Evolutionary conservation across 1,139 yeast species (phyloP).

Genomic region (Taphrina flavorubra): DNA sequence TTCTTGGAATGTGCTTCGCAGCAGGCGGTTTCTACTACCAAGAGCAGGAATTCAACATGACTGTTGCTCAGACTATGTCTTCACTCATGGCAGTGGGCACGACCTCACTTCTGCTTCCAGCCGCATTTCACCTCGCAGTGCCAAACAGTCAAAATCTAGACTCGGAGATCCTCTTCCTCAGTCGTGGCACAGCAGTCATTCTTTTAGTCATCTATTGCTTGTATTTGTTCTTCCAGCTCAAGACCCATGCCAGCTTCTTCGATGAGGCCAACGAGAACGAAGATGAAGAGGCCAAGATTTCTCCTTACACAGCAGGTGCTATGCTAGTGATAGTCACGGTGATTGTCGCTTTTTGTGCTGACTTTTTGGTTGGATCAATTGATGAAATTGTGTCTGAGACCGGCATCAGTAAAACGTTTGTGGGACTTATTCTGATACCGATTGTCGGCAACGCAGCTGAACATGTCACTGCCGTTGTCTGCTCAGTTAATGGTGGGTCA

Average conservation of each 20-base stretch:
- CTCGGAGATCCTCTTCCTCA: constrained; percentile 69
- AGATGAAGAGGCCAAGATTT: constrained; percentile 38
- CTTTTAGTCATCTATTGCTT: constrained; percentile 75
- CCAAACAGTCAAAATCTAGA: constrained; percentile 51
- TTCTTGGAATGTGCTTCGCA: constrained; percentile 89
- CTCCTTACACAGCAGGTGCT: constrained; percentile 49
- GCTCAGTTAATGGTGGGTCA: constrained; percentile 67
- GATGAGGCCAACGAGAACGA: constrained; percentile 49
- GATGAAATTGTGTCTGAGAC: constrained; percentile 83
- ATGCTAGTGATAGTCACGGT: constrained; percentile 67
- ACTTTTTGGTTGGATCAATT: constrained; percentile 87
- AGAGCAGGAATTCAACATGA: constrained; percentile 89
- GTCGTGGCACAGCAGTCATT: constrained; percentile 87
- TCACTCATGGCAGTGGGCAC: constrained; percentile 91
- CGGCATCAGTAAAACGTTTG: constrained; percentile 90
- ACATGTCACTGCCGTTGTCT: constrained; percentile 94
- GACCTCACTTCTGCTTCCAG: constrained; percentile 87
- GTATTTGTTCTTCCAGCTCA: constrained; percentile 83
- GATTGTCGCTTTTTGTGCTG: constrained; percentile 88
- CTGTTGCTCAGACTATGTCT: constrained; percentile 98
- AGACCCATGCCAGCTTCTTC: constrained; percentile 71
- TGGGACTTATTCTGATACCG: constrained; percentile 91
- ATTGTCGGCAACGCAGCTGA: constrained; percentile 99
- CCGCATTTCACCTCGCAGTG: constrained; percentile 89
- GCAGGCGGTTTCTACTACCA: constrained; percentile 89